phyloP scores from a whole-genome alignment of 2,329 filamentous ascomycete species.

The Venturia aucupariae region DNA sequence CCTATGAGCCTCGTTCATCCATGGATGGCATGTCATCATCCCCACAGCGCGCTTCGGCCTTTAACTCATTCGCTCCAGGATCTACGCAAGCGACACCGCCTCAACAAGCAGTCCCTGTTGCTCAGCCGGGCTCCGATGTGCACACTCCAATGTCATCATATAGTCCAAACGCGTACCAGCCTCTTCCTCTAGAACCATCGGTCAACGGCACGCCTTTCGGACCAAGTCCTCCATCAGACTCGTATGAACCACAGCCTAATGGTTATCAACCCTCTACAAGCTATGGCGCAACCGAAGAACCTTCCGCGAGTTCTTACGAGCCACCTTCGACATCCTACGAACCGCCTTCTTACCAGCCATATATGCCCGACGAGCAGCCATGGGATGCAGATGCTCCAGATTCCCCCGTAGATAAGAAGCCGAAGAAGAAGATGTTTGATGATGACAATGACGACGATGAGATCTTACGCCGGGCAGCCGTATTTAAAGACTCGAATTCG shows the following conservation, averaged over 20 bases:
- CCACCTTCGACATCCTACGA: constrained; percentile 39
- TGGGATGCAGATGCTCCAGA: constrained; percentile 35
- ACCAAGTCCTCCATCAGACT: neutral
- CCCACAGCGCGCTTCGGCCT: constrained; percentile 15
- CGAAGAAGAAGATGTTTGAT: constrained; percentile 59
- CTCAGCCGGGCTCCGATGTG: neutral
- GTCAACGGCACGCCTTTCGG: neutral
- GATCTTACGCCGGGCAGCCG: constrained; percentile 42
- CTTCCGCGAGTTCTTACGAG: neutral
- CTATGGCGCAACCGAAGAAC: neutral
- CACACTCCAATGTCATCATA: neutral
- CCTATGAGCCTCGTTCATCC: constrained; percentile 13
- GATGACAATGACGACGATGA: constrained; percentile 71
- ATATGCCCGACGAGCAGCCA: constrained; percentile 42
- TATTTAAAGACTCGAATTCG: constrained; percentile 50
- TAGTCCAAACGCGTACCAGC: neutral
- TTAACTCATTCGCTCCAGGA: neutral
- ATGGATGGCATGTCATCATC: constrained; percentile 16
- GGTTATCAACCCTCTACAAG: neutral
- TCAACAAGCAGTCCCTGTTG: neutral
- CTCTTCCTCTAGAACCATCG: neutral
- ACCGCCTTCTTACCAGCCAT: constrained; percentile 44
- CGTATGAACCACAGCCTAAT: neutral
- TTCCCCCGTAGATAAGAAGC: constrained; percentile 29
- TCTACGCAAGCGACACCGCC: neutral